Evolutionary conservation across 768 basidiomycete species (phyloP).

Genomic region (Ephemerocybe angulata): DNA sequence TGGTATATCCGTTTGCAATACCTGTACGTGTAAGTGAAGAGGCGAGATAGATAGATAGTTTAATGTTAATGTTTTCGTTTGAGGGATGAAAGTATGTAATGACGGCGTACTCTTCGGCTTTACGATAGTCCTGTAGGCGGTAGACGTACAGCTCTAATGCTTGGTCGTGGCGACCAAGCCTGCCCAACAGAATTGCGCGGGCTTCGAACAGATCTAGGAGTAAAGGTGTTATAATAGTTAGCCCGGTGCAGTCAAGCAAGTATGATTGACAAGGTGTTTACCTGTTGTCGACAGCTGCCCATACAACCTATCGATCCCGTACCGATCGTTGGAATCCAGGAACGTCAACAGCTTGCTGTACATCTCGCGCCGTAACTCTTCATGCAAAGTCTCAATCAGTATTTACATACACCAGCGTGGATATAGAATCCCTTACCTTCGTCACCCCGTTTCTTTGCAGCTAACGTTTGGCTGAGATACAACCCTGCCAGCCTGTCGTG

Average conservation of each 20-base stretch:
- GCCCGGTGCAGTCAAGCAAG: background rate
- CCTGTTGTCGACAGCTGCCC: constrained; percentile 80
- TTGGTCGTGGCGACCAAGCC: constrained; percentile 86
- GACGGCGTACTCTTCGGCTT: constrained; percentile 79
- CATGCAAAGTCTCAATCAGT: constrained; percentile 5
- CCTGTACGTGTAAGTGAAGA: constrained; percentile 35
- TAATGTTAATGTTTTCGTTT: background rate
- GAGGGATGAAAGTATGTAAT: background rate
- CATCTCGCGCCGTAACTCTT: constrained; percentile 46
- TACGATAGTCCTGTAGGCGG: constrained; percentile 72
- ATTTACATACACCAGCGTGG: background rate
- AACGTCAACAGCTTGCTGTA: constrained; percentile 77
- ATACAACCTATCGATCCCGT: constrained; percentile 77
- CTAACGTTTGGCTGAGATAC: constrained; percentile 68
- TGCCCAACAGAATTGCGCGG: constrained; percentile 85
- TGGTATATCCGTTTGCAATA: constrained; percentile 87
- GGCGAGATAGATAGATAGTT: too few relatives aligned
- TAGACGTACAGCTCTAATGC: constrained; percentile 96
- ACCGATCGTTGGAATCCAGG: constrained; percentile 65
- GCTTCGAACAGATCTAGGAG: constrained; percentile 80
- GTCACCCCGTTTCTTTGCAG: constrained; percentile 55
- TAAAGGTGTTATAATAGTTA: background rate
- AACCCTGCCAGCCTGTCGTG: constrained; percentile 90
- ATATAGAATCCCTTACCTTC: constrained; percentile 39
- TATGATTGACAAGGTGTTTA: constrained; percentile 32